Evolutionary conservation across 495 filamentous ascomycete species (phyloP), one percentile per base, ranked within the genome.

Genomic region (Penicillium turbatum): DNA sequence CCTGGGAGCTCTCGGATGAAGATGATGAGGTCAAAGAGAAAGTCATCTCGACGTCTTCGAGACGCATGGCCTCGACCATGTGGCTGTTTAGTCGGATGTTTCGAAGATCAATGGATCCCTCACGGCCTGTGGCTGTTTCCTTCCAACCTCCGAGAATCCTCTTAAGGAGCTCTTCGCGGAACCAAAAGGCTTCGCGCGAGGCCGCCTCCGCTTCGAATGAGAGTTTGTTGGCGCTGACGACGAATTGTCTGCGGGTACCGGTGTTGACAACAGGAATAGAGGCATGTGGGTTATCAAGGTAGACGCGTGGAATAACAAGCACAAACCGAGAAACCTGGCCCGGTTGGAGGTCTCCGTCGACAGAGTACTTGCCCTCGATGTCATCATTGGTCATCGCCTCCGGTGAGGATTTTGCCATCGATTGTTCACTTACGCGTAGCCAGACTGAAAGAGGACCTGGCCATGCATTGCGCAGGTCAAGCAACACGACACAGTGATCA

Each of bases 391-490:
- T 54, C 1, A 42, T 40, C 2, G 44, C 42, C n/a, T 50, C 16
- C 4, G 36, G 16, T 17, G 45, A 44, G 6, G 19, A 5, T 3
- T 19, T 12, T 6, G 50, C 49, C 4, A 61, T 46, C n/a, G 63
- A 56, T 38, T 63, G 54, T 34, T 75, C 70, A 30, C 60, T 77
- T 16, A 92, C 80, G 26, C 82, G 71, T 39, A 82, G 54, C 29
- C 68, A 72, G 11, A 83, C 65, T 1, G 77, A 76, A 51, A 97
- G 78, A 5, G 85, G 82, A 54, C 80, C 85, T 12, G 90, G 87
- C 90, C 90, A 96, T 19, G 85, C 82, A 61, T 97, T 97, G 37
- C 89, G 83, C 29, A 96, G 76, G 65, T 97, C 92, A 15, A 97
- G 70, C 6, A 95, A 62, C 13, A 95, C 72, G 36, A 96, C 75